Conservation (phyloP, 768 basidiomycete species). For the Collybiopsis luxurians region DNA sequence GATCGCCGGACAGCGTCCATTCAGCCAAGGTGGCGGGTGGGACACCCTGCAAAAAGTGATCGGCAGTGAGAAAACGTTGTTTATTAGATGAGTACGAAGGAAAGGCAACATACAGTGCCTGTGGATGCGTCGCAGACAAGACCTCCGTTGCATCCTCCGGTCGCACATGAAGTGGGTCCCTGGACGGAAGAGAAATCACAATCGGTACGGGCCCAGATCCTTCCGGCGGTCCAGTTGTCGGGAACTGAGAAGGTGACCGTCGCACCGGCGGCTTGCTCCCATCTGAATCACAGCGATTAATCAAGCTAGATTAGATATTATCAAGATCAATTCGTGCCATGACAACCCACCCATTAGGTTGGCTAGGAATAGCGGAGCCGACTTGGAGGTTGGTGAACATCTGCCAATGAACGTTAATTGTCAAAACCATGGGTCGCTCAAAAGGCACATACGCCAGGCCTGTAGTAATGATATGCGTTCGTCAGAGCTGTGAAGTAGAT, state of each 20-base stretch:
- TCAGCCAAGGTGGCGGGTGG: constrained; percentile 49
- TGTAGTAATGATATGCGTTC: constrained; percentile 10
- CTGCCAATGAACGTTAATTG: constrained; percentile 15
- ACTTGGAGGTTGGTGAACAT: constrained; percentile 45
- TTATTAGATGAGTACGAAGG: background rate
- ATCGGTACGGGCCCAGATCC: constrained; percentile 52
- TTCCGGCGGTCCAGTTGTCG: constrained; percentile 43
- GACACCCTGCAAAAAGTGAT: constrained; percentile 24
- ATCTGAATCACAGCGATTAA: constrained; percentile 19
- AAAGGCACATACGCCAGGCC: constrained; percentile 41
- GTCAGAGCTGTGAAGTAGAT: background rate
- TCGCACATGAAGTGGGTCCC: constrained; percentile 58
- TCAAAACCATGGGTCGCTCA: background rate
- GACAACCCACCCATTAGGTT: constrained; percentile 29
- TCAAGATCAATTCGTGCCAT: background rate
- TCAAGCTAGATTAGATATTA: no score
- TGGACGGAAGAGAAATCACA: constrained; percentile 57
- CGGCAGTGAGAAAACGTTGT: no score
- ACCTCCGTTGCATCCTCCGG: constrained; percentile 71
- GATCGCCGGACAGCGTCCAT: constrained; percentile 32
- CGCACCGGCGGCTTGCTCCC: constrained; percentile 27
- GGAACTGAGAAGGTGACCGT: constrained; percentile 41
- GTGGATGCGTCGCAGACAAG: constrained; percentile 49
- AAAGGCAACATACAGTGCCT: constrained; percentile 41
- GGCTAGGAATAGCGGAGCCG: constrained; percentile 31